Evolutionary conservation across 352 stramenopile genomes (phyloP), one percentile per base, ranked within the genome.

Genomic region (Phytophthora aleatoria): DNA sequence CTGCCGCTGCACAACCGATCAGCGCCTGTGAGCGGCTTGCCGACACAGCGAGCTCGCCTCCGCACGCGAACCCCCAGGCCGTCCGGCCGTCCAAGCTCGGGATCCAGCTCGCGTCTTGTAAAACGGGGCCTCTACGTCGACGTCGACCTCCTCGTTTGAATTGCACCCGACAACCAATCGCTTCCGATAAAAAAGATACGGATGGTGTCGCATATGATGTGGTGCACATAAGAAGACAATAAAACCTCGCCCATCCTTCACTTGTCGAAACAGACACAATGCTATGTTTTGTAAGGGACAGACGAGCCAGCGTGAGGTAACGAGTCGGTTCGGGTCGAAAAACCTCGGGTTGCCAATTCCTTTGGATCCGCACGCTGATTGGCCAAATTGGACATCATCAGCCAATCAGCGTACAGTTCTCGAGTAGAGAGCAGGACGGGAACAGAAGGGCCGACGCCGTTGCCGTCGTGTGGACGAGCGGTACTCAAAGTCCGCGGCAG

Each of bases 151-250:
- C 49, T 45, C 33, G n/a, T n/a, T 53, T 24, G 31, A 51, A 50
- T 58, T 52, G 57, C 60, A 68, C 52, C 60, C 60, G 60, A 57
- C 60, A 67, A 67, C 60, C 60, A 68, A 63, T 68, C 60, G 52
- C 51, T 63, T 63, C 60, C 35, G 52, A 63, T 57, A 56, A 55
- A 62, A 58, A 68, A 68, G 45, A 68, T 68, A 50, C 60, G 52
- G 60, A 57, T 11, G 11, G 20, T 63, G 60, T 68, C 60, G 52
- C 52, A 68, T 63, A 68, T 20, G 30, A 48, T 54, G 58, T 65
- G 58, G 39, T 41, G 13, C 49, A 65, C 58, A 59, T 49, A 0
- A 50, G 27, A 0, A 1, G 4, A 0, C 8, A 30, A 43, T 43
- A 67, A 62, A 67, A 67, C 60, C 58, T 65, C 58, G 58, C 7